Conservation (phyloP, 1,284 basidiomycete genomes). For the Apiotrichum akiyoshidainum region DNA sequence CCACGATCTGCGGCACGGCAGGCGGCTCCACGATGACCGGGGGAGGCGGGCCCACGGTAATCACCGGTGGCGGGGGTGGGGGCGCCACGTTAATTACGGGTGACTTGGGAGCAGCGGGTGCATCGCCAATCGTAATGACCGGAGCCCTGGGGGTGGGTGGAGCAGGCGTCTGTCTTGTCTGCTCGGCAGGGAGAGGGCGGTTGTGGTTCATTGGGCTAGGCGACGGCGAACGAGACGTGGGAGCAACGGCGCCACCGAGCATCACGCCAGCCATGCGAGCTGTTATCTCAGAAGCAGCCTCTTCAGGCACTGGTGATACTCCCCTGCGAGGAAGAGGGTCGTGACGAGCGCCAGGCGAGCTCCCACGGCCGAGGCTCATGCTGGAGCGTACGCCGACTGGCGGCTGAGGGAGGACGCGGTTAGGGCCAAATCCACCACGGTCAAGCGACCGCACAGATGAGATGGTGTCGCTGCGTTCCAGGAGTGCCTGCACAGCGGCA, state of each 20-base stretch:
- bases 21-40: background rate
- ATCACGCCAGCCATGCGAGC: conserved; percentile 12
- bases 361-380: conserved; percentile 42
- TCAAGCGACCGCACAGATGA: conserved; percentile 47
- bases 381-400: conserved; percentile 38
- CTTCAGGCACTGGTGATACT: conserved; percentile 4
- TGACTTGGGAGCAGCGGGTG: background rate
- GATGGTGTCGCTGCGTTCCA: conserved; percentile 46
- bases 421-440: conserved; percentile 29
- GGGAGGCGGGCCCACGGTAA: background rate
- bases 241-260: conserved; percentile 1
- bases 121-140: background rate
- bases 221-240: background rate
- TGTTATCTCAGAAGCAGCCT: conserved; percentile 12
- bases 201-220: conserved; percentile 7
- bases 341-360: conserved; percentile 9
- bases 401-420: conserved; percentile 41
- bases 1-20: background rate
- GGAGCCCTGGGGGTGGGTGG: background rate
- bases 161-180: background rate
- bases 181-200: background rate
- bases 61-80: background rate
- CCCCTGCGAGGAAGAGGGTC: background rate
- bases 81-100: conserved; percentile 1
- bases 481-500: conserved; percentile 12